These are phyloP conservation scores for Lycium barbarum DNA, from an alignment of 257 asterid genomes.

Conservation along the genomic window DNA sequence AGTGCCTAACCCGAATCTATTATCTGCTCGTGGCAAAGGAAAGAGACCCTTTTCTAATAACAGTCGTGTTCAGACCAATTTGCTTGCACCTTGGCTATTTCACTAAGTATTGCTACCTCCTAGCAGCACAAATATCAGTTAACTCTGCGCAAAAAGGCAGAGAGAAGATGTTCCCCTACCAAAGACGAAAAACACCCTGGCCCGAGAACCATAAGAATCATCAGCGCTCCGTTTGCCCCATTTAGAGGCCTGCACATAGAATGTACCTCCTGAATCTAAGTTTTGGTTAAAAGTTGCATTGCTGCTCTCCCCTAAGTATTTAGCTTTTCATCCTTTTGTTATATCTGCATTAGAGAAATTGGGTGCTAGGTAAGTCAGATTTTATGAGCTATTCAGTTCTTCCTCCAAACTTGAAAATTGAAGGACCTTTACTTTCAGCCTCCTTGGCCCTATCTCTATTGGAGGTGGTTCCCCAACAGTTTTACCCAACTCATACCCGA, in stretches of 20 bases:
- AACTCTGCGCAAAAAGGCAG: background rate
- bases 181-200: constrained; percentile 28
- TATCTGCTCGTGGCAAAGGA: constrained; percentile 23
- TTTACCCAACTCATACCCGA: constrained; percentile 14
- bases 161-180: constrained; percentile 19
- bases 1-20: constrained; percentile 12
- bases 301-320: background rate
- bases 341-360: constrained; percentile 8
- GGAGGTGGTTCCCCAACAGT: constrained; percentile 33
- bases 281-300: constrained; percentile 26
- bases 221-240: constrained; percentile 20
- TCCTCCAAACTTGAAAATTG: constrained; percentile 27
- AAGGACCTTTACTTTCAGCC: constrained; percentile 34
- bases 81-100: background rate
- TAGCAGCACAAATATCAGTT: background rate
- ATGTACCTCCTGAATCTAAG: constrained; percentile 32
- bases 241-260: constrained; percentile 35
- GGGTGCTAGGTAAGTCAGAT: constrained; percentile 10
- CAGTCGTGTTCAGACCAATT: background rate
- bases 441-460: constrained; percentile 33
- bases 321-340: constrained; percentile 27
- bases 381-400: constrained; percentile 17
- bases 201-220: constrained; percentile 24
- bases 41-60: background rate
- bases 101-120: background rate